Evolutionary conservation across 2,329 filamentous ascomycete species (phyloP).

Genomic region (Periglandula ipomoeae): DNA sequence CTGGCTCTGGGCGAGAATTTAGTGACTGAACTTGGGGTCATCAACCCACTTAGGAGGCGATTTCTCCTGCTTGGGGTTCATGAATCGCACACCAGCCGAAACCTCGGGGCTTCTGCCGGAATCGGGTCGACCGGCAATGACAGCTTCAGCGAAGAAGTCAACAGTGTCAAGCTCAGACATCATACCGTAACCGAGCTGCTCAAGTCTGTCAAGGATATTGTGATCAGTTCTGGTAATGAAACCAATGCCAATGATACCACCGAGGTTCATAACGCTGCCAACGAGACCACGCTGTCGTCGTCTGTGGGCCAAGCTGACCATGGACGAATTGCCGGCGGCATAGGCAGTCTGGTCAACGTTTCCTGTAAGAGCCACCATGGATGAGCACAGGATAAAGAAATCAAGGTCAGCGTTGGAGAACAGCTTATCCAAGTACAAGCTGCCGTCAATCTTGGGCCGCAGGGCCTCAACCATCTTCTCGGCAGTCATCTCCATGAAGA

Average conservation of each 20-base stretch:
- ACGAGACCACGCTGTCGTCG: slow-evolving; percentile 27
- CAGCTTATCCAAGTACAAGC: slow-evolving; percentile 20
- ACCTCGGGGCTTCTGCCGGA: no score
- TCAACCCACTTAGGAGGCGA: no score
- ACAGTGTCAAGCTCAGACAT: slow-evolving; percentile 23
- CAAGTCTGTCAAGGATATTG: no score
- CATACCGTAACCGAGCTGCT: background rate
- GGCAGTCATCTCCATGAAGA: slow-evolving; percentile 19
- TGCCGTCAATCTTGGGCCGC: slow-evolving; percentile 26
- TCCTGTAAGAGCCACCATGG: slow-evolving; percentile 18
- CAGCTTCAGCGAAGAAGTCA: slow-evolving; percentile 22
- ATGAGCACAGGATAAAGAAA: slow-evolving; percentile 29
- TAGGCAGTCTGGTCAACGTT: slow-evolving; percentile 34
- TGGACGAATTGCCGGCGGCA: slow-evolving; percentile 33
- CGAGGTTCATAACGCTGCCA: slow-evolving; percentile 29
- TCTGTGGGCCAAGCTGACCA: slow-evolving; percentile 26
- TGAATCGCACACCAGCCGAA: background rate
- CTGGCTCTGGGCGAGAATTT: no score
- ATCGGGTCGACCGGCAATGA: no score
- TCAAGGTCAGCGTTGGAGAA: slow-evolving; percentile 22
- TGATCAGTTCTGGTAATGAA: slow-evolving; percentile 2
- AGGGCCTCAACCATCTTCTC: slow-evolving; percentile 17
- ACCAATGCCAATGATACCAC: slow-evolving; percentile 28
- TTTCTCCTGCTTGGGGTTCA: no score
- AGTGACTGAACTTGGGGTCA: no score